Base-by-base conservation (phyloP, 306 rosid genomes). In the Sesbania bispinosa region DNA sequence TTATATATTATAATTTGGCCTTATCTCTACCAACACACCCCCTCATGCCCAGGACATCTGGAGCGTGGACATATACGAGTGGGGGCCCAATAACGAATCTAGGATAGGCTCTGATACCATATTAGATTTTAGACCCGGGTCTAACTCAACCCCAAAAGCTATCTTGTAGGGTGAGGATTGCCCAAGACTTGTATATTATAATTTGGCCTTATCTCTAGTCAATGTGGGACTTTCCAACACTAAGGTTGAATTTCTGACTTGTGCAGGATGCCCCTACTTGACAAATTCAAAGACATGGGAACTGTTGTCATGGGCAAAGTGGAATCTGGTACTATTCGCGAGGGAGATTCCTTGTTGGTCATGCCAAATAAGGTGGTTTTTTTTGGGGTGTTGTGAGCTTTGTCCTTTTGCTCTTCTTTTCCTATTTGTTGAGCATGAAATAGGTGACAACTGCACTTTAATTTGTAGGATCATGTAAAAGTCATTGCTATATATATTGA, bases 211-310 rank as follows among this genome's bases (percentile, higher is more conserved):
- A n/a, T n/a, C n/a, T n/a, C n/a, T n/a, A n/a, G n/a, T n/a, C n/a
- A n/a, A n/a, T n/a, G n/a, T n/a, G n/a, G n/a, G n/a, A n/a, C n/a
- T n/a, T n/a, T n/a, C n/a, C n/a, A n/a, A n/a, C n/a, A n/a, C n/a
- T n/a, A n/a, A 50, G 57, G 18, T 21, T 69, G 47, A 36, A 75
- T 46, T 67, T 79, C 33, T 74, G 68, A 58, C 48, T 41, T 84
- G 74, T 69, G 45, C 32, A 95, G 99, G 96, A 80, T 95, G 96
- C 97, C 97, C 36, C 66, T 95, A 52, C 80, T 91, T 39, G 97
- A 91, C 86, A 95, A 85, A 75, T 95, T 95, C 78, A 95, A 88
- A 79, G 99, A 92, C 81, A 89, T 89, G 99, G 99, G 97, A 79
- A 92, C 97, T 52, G 91, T 87, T 60, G 86, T 89, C 62, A 91